phyloP scores from a whole-genome alignment of 768 basidiomycete species.

The Krasilnikovozyma curviuscula region DNA sequence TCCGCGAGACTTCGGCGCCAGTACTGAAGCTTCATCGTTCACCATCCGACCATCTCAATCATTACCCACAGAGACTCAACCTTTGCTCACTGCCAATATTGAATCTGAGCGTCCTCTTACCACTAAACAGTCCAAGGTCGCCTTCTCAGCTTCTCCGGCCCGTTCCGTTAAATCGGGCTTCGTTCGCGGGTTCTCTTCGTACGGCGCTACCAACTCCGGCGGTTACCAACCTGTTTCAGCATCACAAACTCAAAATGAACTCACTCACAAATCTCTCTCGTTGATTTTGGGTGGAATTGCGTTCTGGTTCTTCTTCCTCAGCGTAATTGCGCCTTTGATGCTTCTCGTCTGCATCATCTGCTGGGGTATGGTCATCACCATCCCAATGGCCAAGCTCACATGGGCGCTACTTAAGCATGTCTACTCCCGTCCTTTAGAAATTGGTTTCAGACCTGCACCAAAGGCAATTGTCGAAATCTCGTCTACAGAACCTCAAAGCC shows the following conservation, averaged over 20 bases:
- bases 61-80: no score
- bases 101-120: no score
- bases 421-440: slow-evolving; percentile 52
- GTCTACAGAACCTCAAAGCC: background rate
- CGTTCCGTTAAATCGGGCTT: no score
- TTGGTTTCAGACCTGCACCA: slow-evolving; percentile 82
- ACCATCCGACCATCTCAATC: no score
- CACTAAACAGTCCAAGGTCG: no score
- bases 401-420: slow-evolving; percentile 84
- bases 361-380: slow-evolving; percentile 86
- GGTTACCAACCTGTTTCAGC: slow-evolving; percentile 12
- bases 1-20: no score
- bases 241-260: slow-evolving; percentile 19
- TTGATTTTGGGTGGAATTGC: slow-evolving; percentile 41
- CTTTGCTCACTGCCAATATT: no score
- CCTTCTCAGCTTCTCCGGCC: no score
- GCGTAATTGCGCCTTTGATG: slow-evolving; percentile 73
- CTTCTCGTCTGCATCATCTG: slow-evolving; percentile 70
- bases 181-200: no score
- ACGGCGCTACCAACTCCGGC: slow-evolving; percentile 14
- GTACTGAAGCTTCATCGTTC: no score
- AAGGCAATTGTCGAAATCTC: slow-evolving; percentile 35
- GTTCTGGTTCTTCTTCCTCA: slow-evolving; percentile 62
- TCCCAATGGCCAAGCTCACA: slow-evolving; percentile 93
- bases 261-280: slow-evolving; percentile 7